Base-by-base conservation (phyloP, 768 basidiomycete species). In the Leccinum incarnatum region DNA sequence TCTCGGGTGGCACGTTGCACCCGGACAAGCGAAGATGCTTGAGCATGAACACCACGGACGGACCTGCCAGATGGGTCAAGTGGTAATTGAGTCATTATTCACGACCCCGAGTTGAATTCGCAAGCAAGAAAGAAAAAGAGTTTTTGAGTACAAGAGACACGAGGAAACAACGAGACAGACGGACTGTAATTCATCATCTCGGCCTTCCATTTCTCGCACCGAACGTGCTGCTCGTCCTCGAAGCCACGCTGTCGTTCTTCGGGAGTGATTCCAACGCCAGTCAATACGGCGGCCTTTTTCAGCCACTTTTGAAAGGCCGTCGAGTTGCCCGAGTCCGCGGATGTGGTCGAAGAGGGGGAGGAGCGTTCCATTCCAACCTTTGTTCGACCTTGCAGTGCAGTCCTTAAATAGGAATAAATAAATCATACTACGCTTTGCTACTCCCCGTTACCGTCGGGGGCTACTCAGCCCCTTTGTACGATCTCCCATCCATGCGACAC, bases 1-100 rank as follows among this genome's bases (percentile, higher is more conserved):
- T 89, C 23, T 83, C 78, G 1, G 85, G 75, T 4, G 88, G 83
- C 21, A 93, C 86, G 5, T 83, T 76, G 62, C 86, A 89, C 4
- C 91, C 89, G 7, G 85, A 83, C 1, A 88, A 78, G 60, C 83
- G 78, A n/a, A 98, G 81, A 67, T 97, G 95, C 67, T 93, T 88
- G 37, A 95, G 79, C 88, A 99, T 93, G 76, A 98, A 97, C 9
- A 87, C 83, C 2, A 98, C 83, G 3, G 85, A 77, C 11, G 95
- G 94, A 69, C 93, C 95, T 97, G 58, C 1, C 29, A 21, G 34
- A 34, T 7, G 42, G 45, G 34, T 29, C 30, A 25, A 10, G 32
- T 48, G 29, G 29, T 29, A 9, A 29, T 29, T 29, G 29, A 29
- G 29, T 34, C 32, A 34, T 34, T 36, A 36, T 36, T 2, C 17